Base-by-base conservation (phyloP, 305 asterid species). In the Rubia peregrina region DNA sequence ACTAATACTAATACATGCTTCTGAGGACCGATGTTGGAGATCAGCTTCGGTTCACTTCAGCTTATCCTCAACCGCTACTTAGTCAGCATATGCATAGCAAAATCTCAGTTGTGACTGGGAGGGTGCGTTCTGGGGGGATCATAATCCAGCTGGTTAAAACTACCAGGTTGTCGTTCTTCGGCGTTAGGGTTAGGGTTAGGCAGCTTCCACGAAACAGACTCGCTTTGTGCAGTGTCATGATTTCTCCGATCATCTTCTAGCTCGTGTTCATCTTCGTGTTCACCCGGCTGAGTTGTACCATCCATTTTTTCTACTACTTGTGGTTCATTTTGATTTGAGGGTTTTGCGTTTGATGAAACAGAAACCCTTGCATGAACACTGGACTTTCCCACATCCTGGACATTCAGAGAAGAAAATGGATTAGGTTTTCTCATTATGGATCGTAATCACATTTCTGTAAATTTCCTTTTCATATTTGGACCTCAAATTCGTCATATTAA, bases 111-210 rank as follows among this genome's bases (percentile, higher is more conserved):
- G 75, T 75, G 75, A 62, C 53, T 64, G 0, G 81, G 81, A 73
- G 89, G 89, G 42, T 85, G 86, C 0, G 82, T 80, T 74, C 71
- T 73, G 5, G 89, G 85, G 12, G 85, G 86, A 61, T 68, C 71
- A 75, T 82, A 85, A 42, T 85, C 89, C 77, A 81, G 81, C 82
- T 38, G 85, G 81, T 71, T 80, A 76, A 17, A 48, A 57, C 38
- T 80, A 75, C 17, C 73, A 67, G 17, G 19, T 12, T 48, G 53
- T 48, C 57, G 57, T 51, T 51, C 57, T 5, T 51, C 57, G 19
- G 22, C 57, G 59, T 17, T 13, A 14, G 55, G 53, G n/a, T 76
- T 75, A 65, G 67, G 67, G 30, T 75, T 71, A 21, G 80, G 78
- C 26, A 81, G 70, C 62, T 69, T 80, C 87, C 83, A 78, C 0